Conservation (phyloP, 1,284 basidiomycete genomes). For the Marasmius sp. region DNA sequence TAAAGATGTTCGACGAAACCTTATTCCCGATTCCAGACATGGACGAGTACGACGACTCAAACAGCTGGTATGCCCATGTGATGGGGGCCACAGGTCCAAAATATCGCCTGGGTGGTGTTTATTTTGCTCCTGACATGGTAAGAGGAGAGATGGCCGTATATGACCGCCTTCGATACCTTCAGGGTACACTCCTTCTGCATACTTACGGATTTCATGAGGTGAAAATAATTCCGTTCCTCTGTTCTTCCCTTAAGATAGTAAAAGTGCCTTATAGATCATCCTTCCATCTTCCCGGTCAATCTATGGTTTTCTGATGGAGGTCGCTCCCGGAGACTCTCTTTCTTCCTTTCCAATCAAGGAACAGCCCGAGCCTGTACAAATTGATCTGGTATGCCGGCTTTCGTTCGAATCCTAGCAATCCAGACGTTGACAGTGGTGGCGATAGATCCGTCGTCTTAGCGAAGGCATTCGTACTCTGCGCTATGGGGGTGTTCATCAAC, state of each 20-base stretch:
- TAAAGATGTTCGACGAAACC: slow-evolving; percentile 11
- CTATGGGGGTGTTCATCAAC: slow-evolving; percentile 1
- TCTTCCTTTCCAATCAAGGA: background rate
- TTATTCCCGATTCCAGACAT: slow-evolving; percentile 1
- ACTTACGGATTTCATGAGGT: slow-evolving; percentile 14
- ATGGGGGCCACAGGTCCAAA: background rate
- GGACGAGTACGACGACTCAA: slow-evolving; percentile 3
- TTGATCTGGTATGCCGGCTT: background rate
- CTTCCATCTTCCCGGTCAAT: slow-evolving; percentile 2
- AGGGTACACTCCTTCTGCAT: slow-evolving; percentile 12
- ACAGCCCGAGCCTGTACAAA: background rate
- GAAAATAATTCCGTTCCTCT: background rate
- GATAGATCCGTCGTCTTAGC: background rate
- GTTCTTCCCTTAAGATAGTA: background rate
- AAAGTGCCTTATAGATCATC: background rate
- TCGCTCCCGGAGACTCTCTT: background rate
- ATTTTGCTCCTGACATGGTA: slow-evolving; percentile 8
- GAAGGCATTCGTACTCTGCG: background rate
- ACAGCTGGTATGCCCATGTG: background rate
- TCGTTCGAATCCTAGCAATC: background rate
- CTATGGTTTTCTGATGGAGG: slow-evolving; percentile 8
- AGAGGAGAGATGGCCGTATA: slow-evolving; percentile 8
- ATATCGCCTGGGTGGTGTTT: background rate
- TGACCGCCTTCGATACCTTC: slow-evolving; percentile 6
- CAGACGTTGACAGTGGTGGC: too few species aligned